Evolutionary conservation across 352 stramenopile species (phyloP), one percentile per base, ranked within the genome.

Genomic region (Aphanomyces euteiches): DNA sequence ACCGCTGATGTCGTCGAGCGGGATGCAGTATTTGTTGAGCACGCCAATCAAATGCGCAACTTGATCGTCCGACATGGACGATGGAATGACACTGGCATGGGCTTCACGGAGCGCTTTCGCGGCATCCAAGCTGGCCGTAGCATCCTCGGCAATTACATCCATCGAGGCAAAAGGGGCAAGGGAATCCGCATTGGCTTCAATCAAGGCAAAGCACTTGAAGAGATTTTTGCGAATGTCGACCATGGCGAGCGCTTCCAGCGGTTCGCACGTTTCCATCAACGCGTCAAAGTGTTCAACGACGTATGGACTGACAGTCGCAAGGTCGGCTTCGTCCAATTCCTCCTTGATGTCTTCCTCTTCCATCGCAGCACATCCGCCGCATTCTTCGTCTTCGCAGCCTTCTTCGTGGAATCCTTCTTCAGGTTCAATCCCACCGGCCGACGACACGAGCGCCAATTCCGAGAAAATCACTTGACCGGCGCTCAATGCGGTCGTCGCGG

Each of bases 21-120:
- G 82, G 64, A 90, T 83, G 56, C 81, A 78, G 77, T 92, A 89
- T 36, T 83, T 90, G 74, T 90, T 90, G 57, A 92, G 75, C 47
- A 87, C 83, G 43, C 81, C 80, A 45, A 92, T 87, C 47, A 92
- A 74, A 47, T 69, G 85, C 38, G 83, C 83, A 67, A 92, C 78
- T 50, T 90, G 79, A n/a, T 83, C 59, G 66, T 85, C 73, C n/a
- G 77, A 78, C 69, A 90, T 86, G 39, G 75, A 80, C 7, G 64
- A 17, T 0, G 85, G 85, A 65, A 89, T 81, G 54, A 87, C 81
- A 53, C 85, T 81, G 5, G 82, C 75, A 28, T 81, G 57, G 28
- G 80, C 75, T n/a, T 72, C 74, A 48, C 83, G 80, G 40, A 90
- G 47, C 59, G 82, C 64, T 45, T 74, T 73, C 1, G 83, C 78